These are phyloP conservation scores for Hordeum pubiflorum DNA, from an alignment of 202 grass and related monocot species.

Conservation along the genomic window DNA sequence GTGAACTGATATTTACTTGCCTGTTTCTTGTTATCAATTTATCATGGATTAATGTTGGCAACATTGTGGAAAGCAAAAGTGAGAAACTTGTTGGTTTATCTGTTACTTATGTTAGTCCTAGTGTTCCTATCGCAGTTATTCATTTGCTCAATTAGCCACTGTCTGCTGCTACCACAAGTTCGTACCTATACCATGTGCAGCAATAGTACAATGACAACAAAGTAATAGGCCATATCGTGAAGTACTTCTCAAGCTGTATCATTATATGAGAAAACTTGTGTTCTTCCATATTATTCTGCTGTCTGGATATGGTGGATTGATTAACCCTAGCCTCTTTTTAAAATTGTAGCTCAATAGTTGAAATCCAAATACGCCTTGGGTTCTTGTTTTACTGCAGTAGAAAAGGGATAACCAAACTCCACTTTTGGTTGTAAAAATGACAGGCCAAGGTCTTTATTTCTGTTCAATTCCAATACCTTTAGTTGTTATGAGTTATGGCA, in stretches of 20 bases:
- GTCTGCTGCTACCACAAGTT: not conserved
- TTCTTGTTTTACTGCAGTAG: not conserved
- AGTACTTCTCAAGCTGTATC: slow-evolving; percentile 8
- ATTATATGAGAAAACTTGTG: not conserved
- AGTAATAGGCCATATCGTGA: not conserved
- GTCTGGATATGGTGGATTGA: not conserved
- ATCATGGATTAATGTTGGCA: not conserved
- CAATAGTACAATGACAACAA: not conserved
- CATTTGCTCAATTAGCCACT: not conserved
- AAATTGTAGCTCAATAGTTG: not conserved
- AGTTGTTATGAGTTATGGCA: not conserved
- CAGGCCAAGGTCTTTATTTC: not conserved
- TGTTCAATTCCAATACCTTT: not conserved
- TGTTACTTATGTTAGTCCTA: not conserved
- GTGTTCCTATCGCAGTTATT: not conserved
- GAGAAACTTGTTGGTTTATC: not conserved
- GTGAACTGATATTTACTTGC: not conserved
- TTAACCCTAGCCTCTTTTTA: not conserved
- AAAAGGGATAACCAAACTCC: not conserved
- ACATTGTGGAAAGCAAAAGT: not conserved
- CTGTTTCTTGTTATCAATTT: not conserved
- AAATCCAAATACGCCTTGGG: not conserved
- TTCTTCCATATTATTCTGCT: not conserved
- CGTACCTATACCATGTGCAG: not conserved
- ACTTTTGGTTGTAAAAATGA: not conserved